Evolutionary conservation across 2,329 filamentous ascomycete species (phyloP).

Genomic region (Venturia oleaginea): DNA sequence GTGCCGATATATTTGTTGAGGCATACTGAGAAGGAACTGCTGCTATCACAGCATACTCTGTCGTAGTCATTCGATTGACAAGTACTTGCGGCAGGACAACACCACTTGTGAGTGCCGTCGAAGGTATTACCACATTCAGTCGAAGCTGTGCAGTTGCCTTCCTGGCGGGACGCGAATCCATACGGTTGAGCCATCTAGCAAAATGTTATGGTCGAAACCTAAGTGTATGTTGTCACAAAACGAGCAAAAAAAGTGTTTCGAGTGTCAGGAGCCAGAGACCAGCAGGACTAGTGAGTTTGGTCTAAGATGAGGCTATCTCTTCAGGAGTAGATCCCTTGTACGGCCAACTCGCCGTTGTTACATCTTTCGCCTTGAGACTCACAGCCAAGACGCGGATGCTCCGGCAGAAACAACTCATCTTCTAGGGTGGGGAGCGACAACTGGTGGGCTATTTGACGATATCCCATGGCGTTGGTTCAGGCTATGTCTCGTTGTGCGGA

Average conservation of each 20-base stretch:
- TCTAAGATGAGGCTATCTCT: neutral
- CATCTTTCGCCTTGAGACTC: neutral
- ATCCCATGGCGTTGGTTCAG: neutral
- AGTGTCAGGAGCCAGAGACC: neutral
- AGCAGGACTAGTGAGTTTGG: neutral
- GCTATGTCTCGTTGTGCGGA: neutral
- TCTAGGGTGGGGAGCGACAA: neutral
- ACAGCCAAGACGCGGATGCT: neutral
- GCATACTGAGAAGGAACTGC: neutral
- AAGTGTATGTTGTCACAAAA: neutral
- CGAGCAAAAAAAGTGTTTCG: neutral
- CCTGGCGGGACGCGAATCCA: slow-evolving; percentile 3
- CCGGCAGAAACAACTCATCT: neutral
- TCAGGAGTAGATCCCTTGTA: neutral
- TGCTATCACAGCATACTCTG: neutral
- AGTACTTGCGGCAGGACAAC: neutral
- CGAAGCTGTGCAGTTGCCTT: neutral
- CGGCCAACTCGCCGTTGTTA: slow-evolving; percentile 3
- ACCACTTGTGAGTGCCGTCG: neutral
- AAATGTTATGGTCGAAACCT: neutral
- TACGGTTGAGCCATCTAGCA: neutral
- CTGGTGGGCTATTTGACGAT: neutral
- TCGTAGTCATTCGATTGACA: neutral
- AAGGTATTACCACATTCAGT: neutral
- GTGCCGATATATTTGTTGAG: neutral